Evolutionary conservation across 2,329 filamentous ascomycete species (phyloP).

Genomic region (Cordyceps fumosorosea): DNA sequence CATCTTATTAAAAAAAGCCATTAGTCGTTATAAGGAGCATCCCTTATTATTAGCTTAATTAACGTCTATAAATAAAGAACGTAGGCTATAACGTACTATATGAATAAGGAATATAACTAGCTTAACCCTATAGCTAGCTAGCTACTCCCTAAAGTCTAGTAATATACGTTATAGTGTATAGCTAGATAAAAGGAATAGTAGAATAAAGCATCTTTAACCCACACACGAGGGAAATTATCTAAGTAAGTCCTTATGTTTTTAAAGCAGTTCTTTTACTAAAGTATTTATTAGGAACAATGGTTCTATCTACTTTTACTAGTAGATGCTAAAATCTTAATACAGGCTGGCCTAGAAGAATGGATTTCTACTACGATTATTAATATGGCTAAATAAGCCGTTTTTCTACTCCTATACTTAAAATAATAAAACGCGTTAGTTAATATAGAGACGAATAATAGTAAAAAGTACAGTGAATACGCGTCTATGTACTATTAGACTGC

Average conservation of each 20-base stretch:
- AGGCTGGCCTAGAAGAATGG: neutral
- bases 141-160: neutral
- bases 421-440: neutral
- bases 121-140: neutral
- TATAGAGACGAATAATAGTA: neutral
- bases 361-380: neutral
- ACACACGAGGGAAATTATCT: neutral
- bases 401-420: neutral
- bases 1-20: neutral
- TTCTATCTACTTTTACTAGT: neutral
- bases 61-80: neutral
- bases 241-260: neutral
- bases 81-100: neutral
- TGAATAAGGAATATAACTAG: neutral
- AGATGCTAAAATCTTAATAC: neutral
- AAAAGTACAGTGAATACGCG: neutral
- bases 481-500: neutral
- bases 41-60: neutral
- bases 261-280: neutral
- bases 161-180: neutral
- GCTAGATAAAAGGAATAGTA: neutral
- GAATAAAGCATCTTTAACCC: neutral
- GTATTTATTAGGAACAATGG: neutral
- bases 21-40: neutral
- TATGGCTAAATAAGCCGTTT: neutral